Conservation (phyloP, 1,139 yeast species). For the Arxiozyma heterogenica region DNA sequence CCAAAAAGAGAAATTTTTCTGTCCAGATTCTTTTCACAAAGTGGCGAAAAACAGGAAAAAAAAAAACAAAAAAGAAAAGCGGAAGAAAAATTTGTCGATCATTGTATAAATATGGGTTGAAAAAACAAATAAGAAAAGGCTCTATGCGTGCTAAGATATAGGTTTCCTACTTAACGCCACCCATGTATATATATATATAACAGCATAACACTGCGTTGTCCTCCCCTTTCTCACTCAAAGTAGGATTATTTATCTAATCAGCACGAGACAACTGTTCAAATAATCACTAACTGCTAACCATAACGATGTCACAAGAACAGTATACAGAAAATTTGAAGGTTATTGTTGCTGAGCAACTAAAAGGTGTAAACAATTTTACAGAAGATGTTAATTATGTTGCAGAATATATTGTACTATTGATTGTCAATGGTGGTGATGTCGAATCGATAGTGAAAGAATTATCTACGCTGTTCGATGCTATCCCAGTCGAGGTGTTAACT, state of each 20-base stretch:
- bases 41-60: not conserved
- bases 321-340: conserved; percentile 30
- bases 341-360: conserved; percentile 31
- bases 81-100: not conserved
- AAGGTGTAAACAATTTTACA: conserved; percentile 32
- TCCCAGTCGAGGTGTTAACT: conserved; percentile 39
- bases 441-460: conserved; percentile 60
- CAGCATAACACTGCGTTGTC: not conserved
- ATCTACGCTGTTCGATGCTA: conserved; percentile 54
- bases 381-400: conserved; percentile 77
- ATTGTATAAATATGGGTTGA: not conserved
- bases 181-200: not conserved
- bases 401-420: conserved; percentile 65
- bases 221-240: not conserved
- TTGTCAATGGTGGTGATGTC: conserved; percentile 60
- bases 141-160: no score
- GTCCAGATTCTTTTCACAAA: no score
- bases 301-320: conserved; percentile 27
- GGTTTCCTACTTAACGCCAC: not conserved
- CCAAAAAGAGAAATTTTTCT: not conserved
- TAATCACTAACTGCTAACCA: no score
- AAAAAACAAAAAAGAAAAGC: no score
- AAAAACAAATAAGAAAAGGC: not conserved
- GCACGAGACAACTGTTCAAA: not conserved
- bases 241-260: no score